These are phyloP conservation scores for Hypoxylon fragiforme DNA, from an alignment of 495 filamentous ascomycete species.

Conservation along the genomic window DNA sequence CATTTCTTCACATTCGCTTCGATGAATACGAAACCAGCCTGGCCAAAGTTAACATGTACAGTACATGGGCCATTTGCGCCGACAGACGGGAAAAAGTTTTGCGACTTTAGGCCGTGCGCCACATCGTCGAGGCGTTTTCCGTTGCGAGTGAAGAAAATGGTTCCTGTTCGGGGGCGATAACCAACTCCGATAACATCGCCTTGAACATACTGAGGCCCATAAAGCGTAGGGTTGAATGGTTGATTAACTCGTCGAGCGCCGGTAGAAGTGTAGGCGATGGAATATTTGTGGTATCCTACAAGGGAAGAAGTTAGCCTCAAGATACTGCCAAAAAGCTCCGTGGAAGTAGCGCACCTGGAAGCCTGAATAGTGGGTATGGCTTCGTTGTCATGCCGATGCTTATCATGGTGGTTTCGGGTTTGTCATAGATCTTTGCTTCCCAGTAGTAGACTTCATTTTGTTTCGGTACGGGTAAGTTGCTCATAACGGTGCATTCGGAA, in stretches of 20 bases:
- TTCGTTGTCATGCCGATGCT: slow-evolving; percentile 94
- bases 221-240: slow-evolving; percentile 75
- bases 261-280: slow-evolving; percentile 84
- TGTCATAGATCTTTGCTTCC: slow-evolving; percentile 98
- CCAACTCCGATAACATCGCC: slow-evolving; percentile 96
- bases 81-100: slow-evolving; percentile 95
- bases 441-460: slow-evolving; percentile 99
- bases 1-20: slow-evolving; percentile 99
- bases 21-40: slow-evolving; percentile 97
- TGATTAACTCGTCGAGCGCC: slow-evolving; percentile 89
- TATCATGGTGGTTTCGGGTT: slow-evolving; percentile 82
- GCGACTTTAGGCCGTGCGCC: slow-evolving; percentile 86
- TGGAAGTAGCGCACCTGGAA: slow-evolving; percentile 71
- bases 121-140: slow-evolving; percentile 96
- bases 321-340: background rate
- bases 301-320: slow-evolving; percentile 6
- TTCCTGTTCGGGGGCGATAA: slow-evolving; percentile 91
- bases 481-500: slow-evolving; percentile 95
- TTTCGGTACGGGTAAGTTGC: slow-evolving; percentile 93
- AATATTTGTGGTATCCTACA: slow-evolving; percentile 85
- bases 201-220: slow-evolving; percentile 82
- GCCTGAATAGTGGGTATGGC: slow-evolving; percentile 90
- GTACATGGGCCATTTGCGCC: slow-evolving; percentile 91
- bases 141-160: slow-evolving; percentile 97
- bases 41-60: slow-evolving; percentile 96